Evolutionary conservation across 768 basidiomycete genomes (phyloP).

Genomic region (Austroboletus festivus): DNA sequence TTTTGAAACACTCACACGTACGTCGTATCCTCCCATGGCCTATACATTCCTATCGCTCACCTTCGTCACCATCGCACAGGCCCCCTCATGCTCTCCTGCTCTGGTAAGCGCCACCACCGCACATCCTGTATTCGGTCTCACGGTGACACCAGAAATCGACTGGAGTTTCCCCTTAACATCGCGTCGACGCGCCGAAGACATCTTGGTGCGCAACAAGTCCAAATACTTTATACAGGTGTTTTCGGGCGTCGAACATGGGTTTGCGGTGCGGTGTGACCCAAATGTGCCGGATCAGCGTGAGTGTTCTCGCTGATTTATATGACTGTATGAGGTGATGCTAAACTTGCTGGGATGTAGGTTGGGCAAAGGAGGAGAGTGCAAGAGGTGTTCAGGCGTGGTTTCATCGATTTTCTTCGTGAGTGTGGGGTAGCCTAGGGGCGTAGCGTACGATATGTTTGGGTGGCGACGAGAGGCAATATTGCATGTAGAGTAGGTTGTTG

Average conservation of each 20-base stretch:
- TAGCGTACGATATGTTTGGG: too few species aligned
- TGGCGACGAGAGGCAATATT: too few species aligned
- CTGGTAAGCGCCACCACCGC: slow-evolving; percentile 12
- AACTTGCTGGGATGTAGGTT: slow-evolving; percentile 37
- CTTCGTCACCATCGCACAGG: not conserved
- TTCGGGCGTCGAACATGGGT: slow-evolving; percentile 36
- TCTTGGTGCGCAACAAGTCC: slow-evolving; percentile 45
- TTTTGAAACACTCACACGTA: slow-evolving; percentile 46
- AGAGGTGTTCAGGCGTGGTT: slow-evolving; percentile 48
- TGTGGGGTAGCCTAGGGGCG: too few species aligned
- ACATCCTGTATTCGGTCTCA: not conserved
- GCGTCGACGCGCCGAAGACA: slow-evolving; percentile 54
- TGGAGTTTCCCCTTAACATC: slow-evolving; percentile 44
- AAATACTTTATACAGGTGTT: slow-evolving; percentile 57
- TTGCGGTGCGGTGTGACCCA: slow-evolving; percentile 16
- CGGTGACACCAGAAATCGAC: slow-evolving; percentile 42
- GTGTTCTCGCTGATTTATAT: not conserved
- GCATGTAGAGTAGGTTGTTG: too few species aligned
- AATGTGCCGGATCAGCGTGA: slow-evolving; percentile 19
- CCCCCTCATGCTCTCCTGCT: slow-evolving; percentile 22
- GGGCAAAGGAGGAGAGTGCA: slow-evolving; percentile 58
- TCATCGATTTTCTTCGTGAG: slow-evolving; percentile 33
- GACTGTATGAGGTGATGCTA: not conserved
- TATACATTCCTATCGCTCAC: not conserved
- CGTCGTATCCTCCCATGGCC: slow-evolving; percentile 20